Evolutionary conservation across 2,329 filamentous ascomycete genomes (phyloP), one percentile per base, ranked within the genome.

Genomic region (Aaosphaeria pasadenensis): DNA sequence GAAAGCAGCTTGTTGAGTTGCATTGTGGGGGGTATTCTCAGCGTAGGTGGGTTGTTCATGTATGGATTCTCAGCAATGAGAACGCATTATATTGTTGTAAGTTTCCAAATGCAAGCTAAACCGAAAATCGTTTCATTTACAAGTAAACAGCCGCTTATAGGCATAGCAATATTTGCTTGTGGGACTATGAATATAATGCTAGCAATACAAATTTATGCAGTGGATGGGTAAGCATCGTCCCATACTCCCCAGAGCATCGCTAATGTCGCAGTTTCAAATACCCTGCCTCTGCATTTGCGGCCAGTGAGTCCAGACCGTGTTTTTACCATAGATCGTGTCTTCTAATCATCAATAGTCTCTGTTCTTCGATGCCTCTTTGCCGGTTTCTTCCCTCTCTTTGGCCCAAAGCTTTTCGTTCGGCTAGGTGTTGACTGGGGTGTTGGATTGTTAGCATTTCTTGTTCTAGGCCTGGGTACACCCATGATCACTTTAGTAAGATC

Each of bases 351-450:
- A 31, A 17, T 42, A 43, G 46, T 52, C 13, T 54, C 50, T 2
- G 46, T 52, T 17, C 47, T 52, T 29, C 42, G 50, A 17, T 50
- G 45, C 30, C 33, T 54, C n/a, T 52, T 52, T 35, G 50, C 52
- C 5, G 50, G 52, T 32, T 45, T 45, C 5, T 54, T 54, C 42
- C 52, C 52, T 4, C 45, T 54, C 4, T 54, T 54, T 41, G 52
- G 52, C 11, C 41, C 44, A 38, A 50, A 46, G 36, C 40, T 51
- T 3, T 52, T 55, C 32, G 17, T 45, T 30, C 42, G 30, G 28
- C 45, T 56, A 30, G 51, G 50, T 11, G 39, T 56, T 17, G 48
- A 56, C 38, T 56, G 49, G 54, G 52, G 50, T 42, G 48, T 50
- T n/a, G 52, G 47, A 11, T 39, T 52, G 38, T 44, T 54, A 17